Percentiles rank a stretch among this genome's conserved stretches.
phyloP scores from a whole-genome alignment of 306 rosid species.

The Vicia sativa region DNA sequence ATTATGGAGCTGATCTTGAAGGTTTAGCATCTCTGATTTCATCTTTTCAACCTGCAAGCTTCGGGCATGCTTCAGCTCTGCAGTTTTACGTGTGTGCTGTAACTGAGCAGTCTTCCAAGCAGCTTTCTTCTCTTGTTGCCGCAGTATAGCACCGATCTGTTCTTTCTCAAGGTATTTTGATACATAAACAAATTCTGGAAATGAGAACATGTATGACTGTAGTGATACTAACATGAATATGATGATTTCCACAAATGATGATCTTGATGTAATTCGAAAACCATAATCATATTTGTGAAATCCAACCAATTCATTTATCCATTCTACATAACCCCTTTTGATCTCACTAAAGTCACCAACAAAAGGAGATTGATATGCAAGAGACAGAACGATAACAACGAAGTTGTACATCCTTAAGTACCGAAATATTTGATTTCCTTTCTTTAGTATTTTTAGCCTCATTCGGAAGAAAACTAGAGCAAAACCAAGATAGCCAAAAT shows the following conservation, averaged over 20 bases:
- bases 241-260: conserved; percentile 86
- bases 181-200: conserved; percentile 77
- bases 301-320: conserved; percentile 74
- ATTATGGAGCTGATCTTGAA: conserved; percentile 71
- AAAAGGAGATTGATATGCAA: conserved; percentile 92
- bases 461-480: conserved; percentile 86
- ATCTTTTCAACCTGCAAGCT: conserved; percentile 95
- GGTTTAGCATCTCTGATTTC: conserved; percentile 90
- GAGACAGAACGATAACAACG: conserved; percentile 76
- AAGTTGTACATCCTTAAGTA: conserved; percentile 84
- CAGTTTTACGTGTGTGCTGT: conserved; percentile 67
- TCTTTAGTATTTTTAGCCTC: conserved; percentile 80
- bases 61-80: conserved; percentile 71
- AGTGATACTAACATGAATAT: conserved; percentile 84
- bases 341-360: conserved; percentile 63
- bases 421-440: conserved; percentile 77
- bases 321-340: conserved; percentile 61
- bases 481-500: conserved; percentile 92
- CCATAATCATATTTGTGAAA: conserved; percentile 89
- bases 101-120: conserved; percentile 86
- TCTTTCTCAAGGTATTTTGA: conserved; percentile 86
- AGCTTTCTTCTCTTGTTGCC: conserved; percentile 84
- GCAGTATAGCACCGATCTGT: conserved; percentile 87
- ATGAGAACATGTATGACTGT: conserved; percentile 83
- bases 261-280: conserved; percentile 84